phyloP scores from a whole-genome alignment of 495 filamentous ascomycete species.

The Mytilinidion resinicola region DNA sequence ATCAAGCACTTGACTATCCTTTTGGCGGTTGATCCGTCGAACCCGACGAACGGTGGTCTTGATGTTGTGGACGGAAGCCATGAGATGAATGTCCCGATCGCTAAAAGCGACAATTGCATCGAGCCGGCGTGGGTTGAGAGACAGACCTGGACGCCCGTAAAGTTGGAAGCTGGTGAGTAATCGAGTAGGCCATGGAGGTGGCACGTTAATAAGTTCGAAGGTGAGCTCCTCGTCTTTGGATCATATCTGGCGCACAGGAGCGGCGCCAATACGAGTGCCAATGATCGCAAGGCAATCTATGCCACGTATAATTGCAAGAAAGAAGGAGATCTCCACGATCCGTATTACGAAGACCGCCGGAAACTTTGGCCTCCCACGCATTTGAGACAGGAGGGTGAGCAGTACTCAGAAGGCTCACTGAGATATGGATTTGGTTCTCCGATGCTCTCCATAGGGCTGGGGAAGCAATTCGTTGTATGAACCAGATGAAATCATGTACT shows the following conservation, averaged over 20 bases:
- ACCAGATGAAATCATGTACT: neutral
- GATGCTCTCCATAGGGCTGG: slow-evolving; percentile 39
- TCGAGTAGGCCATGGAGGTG: too few relatives aligned
- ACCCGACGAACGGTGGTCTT: slow-evolving; percentile 39
- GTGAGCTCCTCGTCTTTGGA: slow-evolving; percentile 42
- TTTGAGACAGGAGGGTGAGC: slow-evolving; percentile 37
- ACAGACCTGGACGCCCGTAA: slow-evolving; percentile 40
- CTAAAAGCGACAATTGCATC: slow-evolving; percentile 38
- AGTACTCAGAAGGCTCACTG: slow-evolving; percentile 38
- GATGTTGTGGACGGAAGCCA: slow-evolving; percentile 39
- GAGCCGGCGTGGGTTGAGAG: slow-evolving; percentile 36
- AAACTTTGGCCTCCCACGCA: slow-evolving; percentile 42
- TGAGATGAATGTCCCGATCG: slow-evolving; percentile 38
- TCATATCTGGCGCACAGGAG: slow-evolving; percentile 44
- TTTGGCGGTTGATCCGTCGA: slow-evolving; percentile 41
- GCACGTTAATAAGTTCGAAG: slow-evolving; percentile 11
- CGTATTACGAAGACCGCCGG: slow-evolving; percentile 41
- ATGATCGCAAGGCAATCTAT: slow-evolving; percentile 41
- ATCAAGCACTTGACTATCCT: slow-evolving; percentile 45
- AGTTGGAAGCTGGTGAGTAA: slow-evolving; percentile 25
- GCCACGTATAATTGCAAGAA: slow-evolving; percentile 43
- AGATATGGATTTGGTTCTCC: slow-evolving; percentile 41
- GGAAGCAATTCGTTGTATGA: slow-evolving; percentile 9
- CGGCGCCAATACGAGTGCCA: slow-evolving; percentile 38
- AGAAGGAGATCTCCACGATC: slow-evolving; percentile 41